Percentiles rank a stretch among this genome's conserved stretches.
phyloP scores from a whole-genome alignment of 352 stramenopile genomes.

The Pythium pectinolyticum region DNA sequence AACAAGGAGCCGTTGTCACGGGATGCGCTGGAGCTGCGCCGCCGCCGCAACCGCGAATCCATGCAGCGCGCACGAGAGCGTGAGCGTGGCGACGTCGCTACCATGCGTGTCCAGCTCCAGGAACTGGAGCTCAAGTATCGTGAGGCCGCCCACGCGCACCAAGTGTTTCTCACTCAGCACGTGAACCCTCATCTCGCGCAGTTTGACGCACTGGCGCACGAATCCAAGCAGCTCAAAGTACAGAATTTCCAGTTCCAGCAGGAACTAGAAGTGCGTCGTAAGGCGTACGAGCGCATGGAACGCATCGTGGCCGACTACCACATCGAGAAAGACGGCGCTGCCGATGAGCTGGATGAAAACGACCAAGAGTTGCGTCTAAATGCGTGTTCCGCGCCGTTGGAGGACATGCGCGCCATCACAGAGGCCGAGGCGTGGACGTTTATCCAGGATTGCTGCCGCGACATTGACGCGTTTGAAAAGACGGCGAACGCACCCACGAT shows the following conservation, averaged over 20 bases:
- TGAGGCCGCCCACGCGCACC: slow-evolving; percentile 14
- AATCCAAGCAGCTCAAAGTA: slow-evolving; percentile 38
- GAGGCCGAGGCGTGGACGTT: slow-evolving; percentile 33
- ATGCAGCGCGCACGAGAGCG: slow-evolving; percentile 43
- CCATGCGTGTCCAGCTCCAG: slow-evolving; percentile 35
- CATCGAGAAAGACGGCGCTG: slow-evolving; percentile 30
- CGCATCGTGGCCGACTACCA: slow-evolving; percentile 46
- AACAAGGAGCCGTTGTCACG: slow-evolving; percentile 25
- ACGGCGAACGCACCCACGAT: slow-evolving; percentile 7
- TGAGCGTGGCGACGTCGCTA: slow-evolving; percentile 34
- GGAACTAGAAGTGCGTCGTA: slow-evolving; percentile 34
- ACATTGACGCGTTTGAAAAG: slow-evolving; percentile 30
- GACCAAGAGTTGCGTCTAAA: slow-evolving; percentile 23
- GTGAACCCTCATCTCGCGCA: slow-evolving; percentile 24
- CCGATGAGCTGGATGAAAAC: slow-evolving; percentile 23
- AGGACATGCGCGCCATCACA: slow-evolving; percentile 21
- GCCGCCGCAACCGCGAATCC: slow-evolving; percentile 46
- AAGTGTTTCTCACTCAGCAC: slow-evolving; percentile 25
- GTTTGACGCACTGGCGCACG: slow-evolving; percentile 34
- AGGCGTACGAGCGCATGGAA: slow-evolving; percentile 44
- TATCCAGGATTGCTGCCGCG: slow-evolving; percentile 33
- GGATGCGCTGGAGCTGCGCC: slow-evolving; percentile 33
- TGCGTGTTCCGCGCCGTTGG: slow-evolving; percentile 12
- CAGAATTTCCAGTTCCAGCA: slow-evolving; percentile 46
- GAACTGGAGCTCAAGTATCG: slow-evolving; percentile 44